Conservation (phyloP, 2,329 filamentous ascomycete genomes). For the Calonectria naviculata region DNA sequence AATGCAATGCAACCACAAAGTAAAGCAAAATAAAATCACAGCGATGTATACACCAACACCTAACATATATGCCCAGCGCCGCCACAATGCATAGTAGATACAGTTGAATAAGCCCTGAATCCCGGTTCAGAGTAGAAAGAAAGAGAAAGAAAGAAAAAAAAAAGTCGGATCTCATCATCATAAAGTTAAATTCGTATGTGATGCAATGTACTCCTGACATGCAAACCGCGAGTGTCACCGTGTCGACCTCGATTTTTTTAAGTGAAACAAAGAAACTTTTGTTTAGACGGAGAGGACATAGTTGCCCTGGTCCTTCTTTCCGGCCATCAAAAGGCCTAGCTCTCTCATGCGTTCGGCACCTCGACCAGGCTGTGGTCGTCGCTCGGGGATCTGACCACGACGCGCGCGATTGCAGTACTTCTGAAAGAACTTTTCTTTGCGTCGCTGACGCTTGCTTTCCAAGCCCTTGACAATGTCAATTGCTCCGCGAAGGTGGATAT, state of each 20-base stretch:
- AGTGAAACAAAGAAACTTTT: conserved; percentile 11
- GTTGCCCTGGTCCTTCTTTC: conserved; percentile 78
- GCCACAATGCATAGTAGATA: conserved; percentile 33
- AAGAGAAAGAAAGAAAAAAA: neutral
- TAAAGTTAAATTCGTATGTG: conserved; percentile 17
- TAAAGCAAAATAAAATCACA: conserved; percentile 19
- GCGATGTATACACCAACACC: conserved; percentile 36
- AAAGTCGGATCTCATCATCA: conserved; percentile 7
- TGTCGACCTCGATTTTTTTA: neutral
- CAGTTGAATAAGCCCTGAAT: conserved; percentile 22
- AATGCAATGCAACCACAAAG: conserved; percentile 32
- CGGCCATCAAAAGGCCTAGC: conserved; percentile 88
- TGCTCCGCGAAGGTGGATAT: conserved; percentile 84
- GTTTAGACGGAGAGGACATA: conserved; percentile 80
- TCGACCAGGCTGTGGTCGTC: conserved; percentile 81
- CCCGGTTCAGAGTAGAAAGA: neutral
- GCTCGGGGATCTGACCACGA: conserved; percentile 71
- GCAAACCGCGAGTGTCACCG: conserved; percentile 16
- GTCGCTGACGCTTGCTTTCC: conserved; percentile 91
- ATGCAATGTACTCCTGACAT: conserved; percentile 11
- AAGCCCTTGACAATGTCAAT: conserved; percentile 98
- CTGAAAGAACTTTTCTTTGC: conserved; percentile 91
- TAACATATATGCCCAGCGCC: conserved; percentile 7
- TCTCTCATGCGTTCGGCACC: conserved; percentile 88
- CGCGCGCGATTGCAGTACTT: conserved; percentile 88